phyloP scores from a whole-genome alignment of 2,329 filamentous ascomycete species.

The Epichloe baconii region DNA sequence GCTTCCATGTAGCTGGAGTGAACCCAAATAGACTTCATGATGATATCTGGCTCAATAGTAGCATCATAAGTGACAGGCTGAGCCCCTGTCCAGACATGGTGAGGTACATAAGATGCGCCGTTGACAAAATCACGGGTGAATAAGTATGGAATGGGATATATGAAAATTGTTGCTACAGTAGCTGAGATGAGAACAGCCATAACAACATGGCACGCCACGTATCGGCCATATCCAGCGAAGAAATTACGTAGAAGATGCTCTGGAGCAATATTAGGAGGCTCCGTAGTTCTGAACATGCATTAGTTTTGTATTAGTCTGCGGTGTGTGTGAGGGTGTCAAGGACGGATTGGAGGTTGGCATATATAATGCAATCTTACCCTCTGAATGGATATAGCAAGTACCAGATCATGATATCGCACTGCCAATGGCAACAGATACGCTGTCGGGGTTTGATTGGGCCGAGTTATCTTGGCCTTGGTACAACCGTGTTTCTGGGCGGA shows the following conservation, averaged over 20 bases:
- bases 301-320: background rate
- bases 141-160: slow-evolving; percentile 65
- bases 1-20: slow-evolving; percentile 72
- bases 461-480: background rate
- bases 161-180: slow-evolving; percentile 53
- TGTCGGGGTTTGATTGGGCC: background rate
- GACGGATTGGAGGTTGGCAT: background rate
- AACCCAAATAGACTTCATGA: slow-evolving; percentile 72
- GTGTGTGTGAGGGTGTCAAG: background rate
- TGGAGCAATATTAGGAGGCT: slow-evolving; percentile 52
- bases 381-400: slow-evolving; percentile 8
- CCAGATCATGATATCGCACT: slow-evolving; percentile 3
- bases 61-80: slow-evolving; percentile 44
- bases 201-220: slow-evolving; percentile 60
- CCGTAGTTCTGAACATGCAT: slow-evolving; percentile 46
- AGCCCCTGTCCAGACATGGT: slow-evolving; percentile 71
- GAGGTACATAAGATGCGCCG: slow-evolving; percentile 57
- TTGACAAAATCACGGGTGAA: slow-evolving; percentile 60
- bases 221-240: slow-evolving; percentile 57
- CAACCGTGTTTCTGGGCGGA: background rate
- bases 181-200: slow-evolving; percentile 63
- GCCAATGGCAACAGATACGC: background rate
- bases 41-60: slow-evolving; percentile 49
- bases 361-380: slow-evolving; percentile 2
- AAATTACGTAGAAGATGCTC: slow-evolving; percentile 51